Percentiles rank a stretch among this genome's conserved stretches.
These are phyloP conservation scores for Blastobotrys petasosporus DNA, from an alignment of 1,139 yeast species.

Conservation along the genomic window DNA sequence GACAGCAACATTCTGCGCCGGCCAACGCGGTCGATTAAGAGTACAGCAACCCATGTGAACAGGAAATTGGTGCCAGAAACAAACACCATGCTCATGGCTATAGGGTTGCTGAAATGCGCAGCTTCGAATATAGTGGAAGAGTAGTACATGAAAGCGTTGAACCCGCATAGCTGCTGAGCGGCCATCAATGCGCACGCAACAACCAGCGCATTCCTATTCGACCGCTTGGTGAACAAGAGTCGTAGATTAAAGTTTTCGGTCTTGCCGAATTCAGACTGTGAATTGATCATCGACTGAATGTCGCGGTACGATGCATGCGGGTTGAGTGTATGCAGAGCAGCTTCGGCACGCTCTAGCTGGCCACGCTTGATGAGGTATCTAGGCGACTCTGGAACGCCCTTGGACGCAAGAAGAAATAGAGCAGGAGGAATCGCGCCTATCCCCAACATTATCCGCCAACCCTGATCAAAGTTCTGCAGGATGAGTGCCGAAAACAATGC, in stretches of 20 bases:
- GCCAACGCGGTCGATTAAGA: constrained; percentile 54
- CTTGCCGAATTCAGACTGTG: constrained; percentile 5
- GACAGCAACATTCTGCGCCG: constrained; percentile 53
- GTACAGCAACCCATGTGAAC: constrained; percentile 57
- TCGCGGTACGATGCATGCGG: constrained; percentile 35
- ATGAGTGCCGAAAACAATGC: constrained; percentile 34
- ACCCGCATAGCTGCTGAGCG: constrained; percentile 69
- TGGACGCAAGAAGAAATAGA: constrained; percentile 33
- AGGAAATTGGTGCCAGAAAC: constrained; percentile 62
- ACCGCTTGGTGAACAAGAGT: constrained; percentile 26
- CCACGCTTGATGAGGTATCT: constrained; percentile 45
- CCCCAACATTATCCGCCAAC: constrained; percentile 42
- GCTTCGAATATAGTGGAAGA: constrained; percentile 60
- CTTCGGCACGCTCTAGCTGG: constrained; percentile 37
- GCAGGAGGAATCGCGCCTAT: constrained; percentile 40
- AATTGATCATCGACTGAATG: constrained; percentile 24
- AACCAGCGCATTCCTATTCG: constrained; percentile 54
- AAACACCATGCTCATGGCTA: constrained; percentile 52
- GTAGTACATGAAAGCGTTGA: constrained; percentile 71
- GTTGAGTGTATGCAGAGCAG: constrained; percentile 34
- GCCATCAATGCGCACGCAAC: constrained; percentile 70
- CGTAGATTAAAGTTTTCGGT: constrained; percentile 6
- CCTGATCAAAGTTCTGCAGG: constrained; percentile 23
- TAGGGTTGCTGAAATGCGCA: constrained; percentile 54
- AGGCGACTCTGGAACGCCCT: constrained; percentile 55